Evolutionary conservation across 495 filamentous ascomycete species (phyloP).

Genomic region (Xylaria acuta): DNA sequence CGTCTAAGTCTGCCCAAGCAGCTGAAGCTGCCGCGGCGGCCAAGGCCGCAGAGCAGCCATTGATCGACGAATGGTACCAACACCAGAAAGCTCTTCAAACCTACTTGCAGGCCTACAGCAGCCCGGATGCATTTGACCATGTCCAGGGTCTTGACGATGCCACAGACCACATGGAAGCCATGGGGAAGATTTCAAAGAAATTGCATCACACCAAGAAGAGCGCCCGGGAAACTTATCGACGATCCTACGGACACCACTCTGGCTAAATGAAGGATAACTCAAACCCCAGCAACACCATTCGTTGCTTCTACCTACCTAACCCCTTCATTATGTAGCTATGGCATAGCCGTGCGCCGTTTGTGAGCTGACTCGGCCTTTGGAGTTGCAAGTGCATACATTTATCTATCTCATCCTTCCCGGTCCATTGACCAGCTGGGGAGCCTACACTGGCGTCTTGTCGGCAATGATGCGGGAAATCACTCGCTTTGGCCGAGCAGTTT

Average conservation of each 20-base stretch:
- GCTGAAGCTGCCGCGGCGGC: constrained; percentile 38
- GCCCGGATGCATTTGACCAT: constrained; percentile 53
- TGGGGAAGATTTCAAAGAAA: constrained; percentile 49
- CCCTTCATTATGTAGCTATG: constrained; percentile 19
- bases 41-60: constrained; percentile 40
- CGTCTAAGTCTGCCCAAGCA: constrained; percentile 40
- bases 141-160: constrained; percentile 53
- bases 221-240: constrained; percentile 37
- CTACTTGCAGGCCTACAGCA: constrained; percentile 48
- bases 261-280: constrained; percentile 38
- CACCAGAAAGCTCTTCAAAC: constrained; percentile 54
- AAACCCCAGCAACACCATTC: neutral
- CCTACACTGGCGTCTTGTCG: constrained; percentile 31
- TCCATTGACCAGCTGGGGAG: constrained; percentile 32
- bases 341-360: constrained; percentile 25
- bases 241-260: constrained; percentile 40
- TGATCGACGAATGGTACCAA: constrained; percentile 54
- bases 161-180: constrained; percentile 51
- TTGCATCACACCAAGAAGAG: constrained; percentile 39
- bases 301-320: neutral
- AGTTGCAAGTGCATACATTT: constrained; percentile 41
- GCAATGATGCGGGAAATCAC: constrained; percentile 31
- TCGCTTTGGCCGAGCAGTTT: constrained; percentile 33
- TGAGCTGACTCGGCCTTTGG: constrained; percentile 26
- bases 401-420: constrained; percentile 35